Evolutionary conservation across 305 asterid species (phyloP), one percentile per base, ranked within the genome.

Genomic region (Fraxinus velutina): DNA sequence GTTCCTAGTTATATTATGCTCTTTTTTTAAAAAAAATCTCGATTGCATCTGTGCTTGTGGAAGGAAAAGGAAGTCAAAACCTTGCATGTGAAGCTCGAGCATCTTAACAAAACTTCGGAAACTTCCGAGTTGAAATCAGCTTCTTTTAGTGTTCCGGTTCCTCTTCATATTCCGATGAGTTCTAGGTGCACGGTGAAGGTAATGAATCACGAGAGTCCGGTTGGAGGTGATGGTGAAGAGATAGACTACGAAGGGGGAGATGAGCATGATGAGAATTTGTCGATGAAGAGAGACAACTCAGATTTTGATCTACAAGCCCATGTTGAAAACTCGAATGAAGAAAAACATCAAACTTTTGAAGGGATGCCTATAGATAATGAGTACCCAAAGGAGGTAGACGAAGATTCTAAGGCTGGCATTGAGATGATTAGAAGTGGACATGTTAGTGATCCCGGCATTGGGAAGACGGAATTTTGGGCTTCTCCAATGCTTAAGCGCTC

Each of bases 201-300:
- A 60, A 88, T 83, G 88, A 85, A 81, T 83, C 92, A 87, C 47
- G 92, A 88, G 79, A 90, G 95, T 57, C 92, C 91, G 21, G 81
- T 83, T 77, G 89, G 78, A 57, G 87, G 78, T 52, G 91, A 80
- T 72, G 39, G 83, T n/a, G 84, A 42, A 30, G 89, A 87, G 84
- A 90, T 78, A 30, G 88, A 90, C 42, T 92, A 90, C 17, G 94
- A 91, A 82, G 97, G 89, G 13, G 97, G 87, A 47, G 94, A 91
- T 50, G 94, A 92, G 78, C 90, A 86, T 9, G 97, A 92, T 13
- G 90, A 82, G 68, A 81, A 75, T 57, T 55, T 82, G 44, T 83
- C 90, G 0, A 72, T 82, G 73, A 87, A 88, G 75, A 85, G 88
- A 77, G 89, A 88, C 5, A 55, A 84, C 50, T 88, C 89, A 10